A percentile compares a stretch with the other conserved stretches of the same genome.
Evolutionary conservation across 2,329 filamentous ascomycete genomes (phyloP).

Genomic region (Aspergillus sp.): DNA sequence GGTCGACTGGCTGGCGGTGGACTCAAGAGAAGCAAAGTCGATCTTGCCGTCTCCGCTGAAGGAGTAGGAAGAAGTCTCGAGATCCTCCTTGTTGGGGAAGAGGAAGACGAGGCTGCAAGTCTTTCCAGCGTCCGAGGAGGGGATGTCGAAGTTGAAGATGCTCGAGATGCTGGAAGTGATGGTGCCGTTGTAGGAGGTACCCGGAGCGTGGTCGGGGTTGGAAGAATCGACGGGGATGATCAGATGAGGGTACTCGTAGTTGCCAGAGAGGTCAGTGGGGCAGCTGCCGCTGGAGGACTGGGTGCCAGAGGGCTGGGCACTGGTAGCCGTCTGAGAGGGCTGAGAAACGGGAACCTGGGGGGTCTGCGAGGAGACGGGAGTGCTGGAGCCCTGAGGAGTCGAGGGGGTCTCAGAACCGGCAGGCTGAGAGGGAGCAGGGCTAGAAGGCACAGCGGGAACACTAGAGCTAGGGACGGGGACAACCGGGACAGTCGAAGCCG

Average conservation of each 20-base stretch:
- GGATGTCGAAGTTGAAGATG: conserved; percentile 71
- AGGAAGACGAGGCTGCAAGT: conserved; percentile 66
- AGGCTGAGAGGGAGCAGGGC: background rate
- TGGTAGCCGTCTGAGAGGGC: conserved; percentile 4
- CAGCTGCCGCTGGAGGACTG: conserved; percentile 33
- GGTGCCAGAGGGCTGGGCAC: conserved; percentile 10
- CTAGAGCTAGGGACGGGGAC: background rate
- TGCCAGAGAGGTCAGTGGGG: conserved; percentile 45
- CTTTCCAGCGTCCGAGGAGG: conserved; percentile 52
- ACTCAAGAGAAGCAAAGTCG: conserved; percentile 52
- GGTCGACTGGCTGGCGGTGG: conserved; percentile 48
- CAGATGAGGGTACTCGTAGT: conserved; percentile 60
- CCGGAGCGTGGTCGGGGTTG: conserved; percentile 51
- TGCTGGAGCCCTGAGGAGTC: background rate
- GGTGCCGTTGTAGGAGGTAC: conserved; percentile 57
- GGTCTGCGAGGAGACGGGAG: background rate
- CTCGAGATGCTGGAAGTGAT: conserved; percentile 54
- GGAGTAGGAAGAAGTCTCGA: conserved; percentile 60
- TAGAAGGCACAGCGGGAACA: background rate
- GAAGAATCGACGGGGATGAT: conserved; percentile 61
- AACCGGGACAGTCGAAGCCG: conserved; percentile 11
- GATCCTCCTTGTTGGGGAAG: conserved; percentile 56
- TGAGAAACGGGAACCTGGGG: conserved; percentile 6
- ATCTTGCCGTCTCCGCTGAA: conserved; percentile 56
- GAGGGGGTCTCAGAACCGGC: conserved; percentile 1